phyloP scores from a whole-genome alignment of 441 rosid species.

The Geranium incanum region DNA sequence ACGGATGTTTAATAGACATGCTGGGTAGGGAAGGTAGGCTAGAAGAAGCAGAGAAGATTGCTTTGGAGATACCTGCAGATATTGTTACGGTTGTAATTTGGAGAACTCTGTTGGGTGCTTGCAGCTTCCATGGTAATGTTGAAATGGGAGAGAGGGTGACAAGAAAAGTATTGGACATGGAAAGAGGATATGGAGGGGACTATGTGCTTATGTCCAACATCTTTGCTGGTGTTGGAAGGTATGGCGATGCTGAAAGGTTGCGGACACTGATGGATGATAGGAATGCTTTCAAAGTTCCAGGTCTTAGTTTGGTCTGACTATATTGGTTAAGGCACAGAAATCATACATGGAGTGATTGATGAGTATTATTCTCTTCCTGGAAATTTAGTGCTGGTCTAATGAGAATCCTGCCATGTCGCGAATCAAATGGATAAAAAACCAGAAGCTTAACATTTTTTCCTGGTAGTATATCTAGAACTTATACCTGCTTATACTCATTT shows the following conservation, averaged over 20 bases:
- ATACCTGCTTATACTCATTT: no score
- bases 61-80: not conserved
- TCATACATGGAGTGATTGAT: not conserved
- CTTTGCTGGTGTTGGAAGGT: not conserved
- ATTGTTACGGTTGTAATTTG: conserved; percentile 27
- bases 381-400: no score
- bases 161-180: conserved; percentile 54
- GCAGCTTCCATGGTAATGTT: conserved; percentile 64
- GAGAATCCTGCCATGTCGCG: no score
- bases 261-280: not conserved
- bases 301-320: not conserved
- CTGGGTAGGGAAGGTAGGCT: conserved; percentile 71
- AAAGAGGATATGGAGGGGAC: conserved; percentile 71
- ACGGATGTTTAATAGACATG: conserved; percentile 78
- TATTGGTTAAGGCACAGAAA: not conserved
- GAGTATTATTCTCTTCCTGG: no score
- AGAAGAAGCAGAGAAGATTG: conserved; percentile 55
- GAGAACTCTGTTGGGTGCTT: conserved; percentile 81
- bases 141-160: conserved; percentile 69
- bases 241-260: not conserved
- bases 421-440: no score
- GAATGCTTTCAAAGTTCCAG: not conserved
- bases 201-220: conserved; percentile 49
- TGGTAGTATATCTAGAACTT: no score
- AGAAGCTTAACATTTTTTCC: no score